Evolutionary conservation across 371 early-diverging fungal species (phyloP), one percentile per base, ranked within the genome.

Genomic region (Actinomortierella ambigua): DNA sequence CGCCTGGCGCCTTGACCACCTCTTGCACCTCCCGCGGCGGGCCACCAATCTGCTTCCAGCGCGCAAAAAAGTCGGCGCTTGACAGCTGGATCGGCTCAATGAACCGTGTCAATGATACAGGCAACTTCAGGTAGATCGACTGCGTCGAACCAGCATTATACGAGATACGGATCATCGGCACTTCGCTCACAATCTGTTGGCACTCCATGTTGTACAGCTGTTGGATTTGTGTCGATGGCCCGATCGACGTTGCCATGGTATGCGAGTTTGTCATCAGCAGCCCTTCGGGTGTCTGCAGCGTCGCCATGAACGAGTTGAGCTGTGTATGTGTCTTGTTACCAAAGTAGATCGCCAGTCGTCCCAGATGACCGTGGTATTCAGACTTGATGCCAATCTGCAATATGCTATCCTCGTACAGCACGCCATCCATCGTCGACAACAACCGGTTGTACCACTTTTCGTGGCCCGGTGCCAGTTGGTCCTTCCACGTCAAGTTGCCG

Each of bases 1-100:
- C 83, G 0, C 75, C 71, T 5, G 81, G 79, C n/a, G 86, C 78
- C 53, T 81, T 79, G 70, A 93, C 89, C 44, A 93, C 84, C 27
- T 69, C 76, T 67, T 93, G 93, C 22, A 77, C 81, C 66, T 96
- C 96, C 18, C 91, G 83, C 17, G 92, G 91, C 5, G 90, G 75
- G 0, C 92, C 95, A 18, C 94, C 96, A 61, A 98, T 91, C 77
- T 97, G 98, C 69, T 90, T 91, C 99, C 99, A 98, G 23, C 98
- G 86, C 20, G 83, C 79, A 66, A 97, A 95, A 76, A 95, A 98
- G 77, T 94, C 95, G n/a, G 77, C 57, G 7, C 88, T 85, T 22
- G 86, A 68, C 69, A 98, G 86, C 15, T 79, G 79, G 13, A 95
- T 91, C 1, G 95, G 93, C 34, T 93, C 91, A 64, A 93, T 84